phyloP scores from a whole-genome alignment of 495 filamentous ascomycete genomes.

The Hypoxylon trugodes region DNA sequence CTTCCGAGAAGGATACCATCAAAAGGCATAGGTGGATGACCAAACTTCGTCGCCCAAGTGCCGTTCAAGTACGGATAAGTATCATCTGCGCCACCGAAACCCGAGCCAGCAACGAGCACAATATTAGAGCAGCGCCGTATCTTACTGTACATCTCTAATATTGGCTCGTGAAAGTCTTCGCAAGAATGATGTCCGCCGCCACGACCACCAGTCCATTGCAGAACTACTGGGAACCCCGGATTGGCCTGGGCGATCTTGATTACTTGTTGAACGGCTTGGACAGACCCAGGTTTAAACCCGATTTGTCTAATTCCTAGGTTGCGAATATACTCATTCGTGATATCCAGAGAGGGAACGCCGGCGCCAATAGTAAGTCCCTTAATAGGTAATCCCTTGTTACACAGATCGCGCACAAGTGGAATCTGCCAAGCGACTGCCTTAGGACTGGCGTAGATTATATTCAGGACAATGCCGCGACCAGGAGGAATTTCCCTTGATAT shows the following conservation, averaged over 20 bases:
- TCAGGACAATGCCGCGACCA: slow-evolving; percentile 84
- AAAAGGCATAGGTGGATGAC: slow-evolving; percentile 82
- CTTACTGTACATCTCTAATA: slow-evolving; percentile 77
- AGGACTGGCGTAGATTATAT: slow-evolving; percentile 87
- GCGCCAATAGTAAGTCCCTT: slow-evolving; percentile 86
- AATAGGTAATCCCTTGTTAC: slow-evolving; percentile 79
- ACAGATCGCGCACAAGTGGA: slow-evolving; percentile 75
- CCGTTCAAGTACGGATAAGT: slow-evolving; percentile 84
- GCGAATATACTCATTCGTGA: slow-evolving; percentile 81
- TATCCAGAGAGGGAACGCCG: slow-evolving; percentile 81
- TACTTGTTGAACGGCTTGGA: slow-evolving; percentile 78
- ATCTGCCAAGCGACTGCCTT: slow-evolving; percentile 90
- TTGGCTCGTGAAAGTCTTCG: slow-evolving; percentile 85
- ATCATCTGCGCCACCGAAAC: slow-evolving; percentile 79
- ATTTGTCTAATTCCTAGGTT: slow-evolving; percentile 84
- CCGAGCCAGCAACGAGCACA: slow-evolving; percentile 78
- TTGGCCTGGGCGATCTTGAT: slow-evolving; percentile 84
- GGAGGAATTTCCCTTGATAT: slow-evolving; percentile 80
- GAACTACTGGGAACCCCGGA: slow-evolving; percentile 75
- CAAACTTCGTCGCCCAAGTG: slow-evolving; percentile 72
- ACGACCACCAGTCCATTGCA: slow-evolving; percentile 86
- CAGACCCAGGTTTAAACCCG: slow-evolving; percentile 80
- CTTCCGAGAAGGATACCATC: slow-evolving; percentile 81
- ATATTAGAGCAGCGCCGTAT: slow-evolving; percentile 75
- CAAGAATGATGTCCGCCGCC: slow-evolving; percentile 85